Evolutionary conservation across 106 monocot species (phyloP).

Genomic region (Dioscorea dumetorum): DNA sequence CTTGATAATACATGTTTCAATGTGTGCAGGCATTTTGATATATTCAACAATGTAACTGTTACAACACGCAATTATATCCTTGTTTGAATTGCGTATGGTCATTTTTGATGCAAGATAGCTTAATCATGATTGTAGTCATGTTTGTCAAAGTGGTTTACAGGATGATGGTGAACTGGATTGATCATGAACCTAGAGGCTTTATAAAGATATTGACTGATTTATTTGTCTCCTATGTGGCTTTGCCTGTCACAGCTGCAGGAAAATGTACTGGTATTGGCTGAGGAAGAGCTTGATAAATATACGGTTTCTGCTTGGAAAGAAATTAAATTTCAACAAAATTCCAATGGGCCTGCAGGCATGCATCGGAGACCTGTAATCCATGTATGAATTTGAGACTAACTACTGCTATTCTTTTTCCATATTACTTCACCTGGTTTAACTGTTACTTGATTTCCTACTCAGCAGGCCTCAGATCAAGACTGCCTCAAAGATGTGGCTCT

Average conservation of each 20-base stretch:
- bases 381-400: constrained; percentile 5
- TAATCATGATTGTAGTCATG: too few species aligned
- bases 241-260: constrained; percentile 21
- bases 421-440: not conserved
- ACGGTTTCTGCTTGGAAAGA: constrained; percentile 36
- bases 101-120: too few species aligned
- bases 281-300: constrained; percentile 32
- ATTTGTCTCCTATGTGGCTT: too few species aligned
- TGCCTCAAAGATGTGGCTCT: constrained; percentile 27
- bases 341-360: constrained; percentile 11
- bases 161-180: too few species aligned
- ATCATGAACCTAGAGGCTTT: too few species aligned
- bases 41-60: too few species aligned
- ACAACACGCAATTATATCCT: too few species aligned
- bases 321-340: constrained; percentile 13
- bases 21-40: too few species aligned
- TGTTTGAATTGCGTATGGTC: too few species aligned
- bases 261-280: constrained; percentile 8
- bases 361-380: constrained; percentile 28
- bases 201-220: too few species aligned
- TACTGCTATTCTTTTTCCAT: not conserved
- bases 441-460: not conserved
- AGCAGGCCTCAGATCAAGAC: constrained; percentile 25
- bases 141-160: too few species aligned
- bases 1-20: too few species aligned